Conservation (phyloP, 2,329 filamentous ascomycete genomes). For the Scedosporium boydii region DNA sequence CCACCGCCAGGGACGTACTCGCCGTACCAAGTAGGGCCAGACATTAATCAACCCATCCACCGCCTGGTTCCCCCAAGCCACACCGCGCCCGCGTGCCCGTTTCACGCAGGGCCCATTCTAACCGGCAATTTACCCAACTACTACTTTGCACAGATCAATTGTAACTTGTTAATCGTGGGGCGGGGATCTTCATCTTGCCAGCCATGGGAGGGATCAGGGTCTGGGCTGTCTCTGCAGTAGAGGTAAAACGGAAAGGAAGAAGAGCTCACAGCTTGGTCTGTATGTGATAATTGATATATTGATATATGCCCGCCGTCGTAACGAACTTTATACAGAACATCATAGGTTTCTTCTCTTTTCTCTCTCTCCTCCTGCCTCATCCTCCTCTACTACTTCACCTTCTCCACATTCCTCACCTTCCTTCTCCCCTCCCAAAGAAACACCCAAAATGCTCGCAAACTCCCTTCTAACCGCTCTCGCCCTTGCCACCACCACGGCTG, state of each 20-base stretch:
- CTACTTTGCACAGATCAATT: background rate
- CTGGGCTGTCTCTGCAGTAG: too few relatives aligned
- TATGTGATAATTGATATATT: too few relatives aligned
- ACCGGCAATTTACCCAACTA: background rate
- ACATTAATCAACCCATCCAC: background rate
- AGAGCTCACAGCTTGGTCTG: too few relatives aligned
- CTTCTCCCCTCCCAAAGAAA: background rate
- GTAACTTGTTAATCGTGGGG: background rate
- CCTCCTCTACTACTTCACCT: background rate
- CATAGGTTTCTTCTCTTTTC: background rate
- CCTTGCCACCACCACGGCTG: constrained; percentile 17
- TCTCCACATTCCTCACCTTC: background rate
- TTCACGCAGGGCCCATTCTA: background rate
- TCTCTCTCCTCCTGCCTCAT: background rate
- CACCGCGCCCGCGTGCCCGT: background rate
- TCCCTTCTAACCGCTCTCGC: constrained; percentile 15
- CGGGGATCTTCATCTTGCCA: too few relatives aligned
- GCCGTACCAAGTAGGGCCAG: too few relatives aligned
- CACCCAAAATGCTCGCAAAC: constrained; percentile 16
- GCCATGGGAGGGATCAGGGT: too few relatives aligned
- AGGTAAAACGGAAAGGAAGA: too few relatives aligned
- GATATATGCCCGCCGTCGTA: too few relatives aligned
- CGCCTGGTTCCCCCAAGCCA: background rate
- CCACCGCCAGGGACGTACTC: too few relatives aligned
- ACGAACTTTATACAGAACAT: too few relatives aligned